Evolutionary conservation across 306 rosid species (phyloP).

Genomic region (Sesbania bispinosa): DNA sequence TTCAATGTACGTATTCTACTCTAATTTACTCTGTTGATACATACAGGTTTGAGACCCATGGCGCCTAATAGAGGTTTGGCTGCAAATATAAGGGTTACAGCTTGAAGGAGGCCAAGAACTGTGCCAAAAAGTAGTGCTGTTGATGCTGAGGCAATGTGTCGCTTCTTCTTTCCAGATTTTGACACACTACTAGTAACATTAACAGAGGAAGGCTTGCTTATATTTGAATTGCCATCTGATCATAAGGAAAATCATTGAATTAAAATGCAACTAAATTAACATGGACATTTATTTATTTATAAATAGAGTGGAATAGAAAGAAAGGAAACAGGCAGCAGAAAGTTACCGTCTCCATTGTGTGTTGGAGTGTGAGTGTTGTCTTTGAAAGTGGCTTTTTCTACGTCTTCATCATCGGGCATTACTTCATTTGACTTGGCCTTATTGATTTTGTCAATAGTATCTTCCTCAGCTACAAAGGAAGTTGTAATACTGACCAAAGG

Average conservation of each 20-base stretch:
- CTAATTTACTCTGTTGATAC: too few species aligned
- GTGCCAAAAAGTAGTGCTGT: slow-evolving; percentile 88
- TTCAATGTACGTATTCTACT: too few species aligned
- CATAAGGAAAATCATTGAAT: slow-evolving; percentile 4
- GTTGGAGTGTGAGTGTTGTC: slow-evolving; percentile 7
- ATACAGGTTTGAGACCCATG: slow-evolving; percentile 82
- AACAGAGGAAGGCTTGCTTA: slow-evolving; percentile 21
- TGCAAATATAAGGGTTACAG: slow-evolving; percentile 58
- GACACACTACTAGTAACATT: neutral
- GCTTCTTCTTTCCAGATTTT: slow-evolving; percentile 42
- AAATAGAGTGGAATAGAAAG: neutral
- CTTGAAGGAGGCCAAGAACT: slow-evolving; percentile 79
- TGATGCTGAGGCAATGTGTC: slow-evolving; percentile 82
- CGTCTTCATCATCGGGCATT: slow-evolving; percentile 35
- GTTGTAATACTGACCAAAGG: slow-evolving; percentile 95
- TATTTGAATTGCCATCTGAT: slow-evolving; percentile 36
- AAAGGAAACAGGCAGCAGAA: neutral
- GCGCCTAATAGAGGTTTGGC: slow-evolving; percentile 70
- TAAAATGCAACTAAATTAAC: neutral
- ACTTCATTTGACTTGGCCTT: slow-evolving; percentile 35
- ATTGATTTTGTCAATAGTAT: slow-evolving; percentile 43
- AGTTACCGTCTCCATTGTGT: slow-evolving; percentile 37
- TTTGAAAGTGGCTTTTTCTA: slow-evolving; percentile 46
- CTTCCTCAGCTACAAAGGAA: slow-evolving; percentile 97
- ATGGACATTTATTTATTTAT: neutral